Evolutionary conservation across 805 yeast genomes (phyloP).

Genomic region (Blastobotrys americana): DNA sequence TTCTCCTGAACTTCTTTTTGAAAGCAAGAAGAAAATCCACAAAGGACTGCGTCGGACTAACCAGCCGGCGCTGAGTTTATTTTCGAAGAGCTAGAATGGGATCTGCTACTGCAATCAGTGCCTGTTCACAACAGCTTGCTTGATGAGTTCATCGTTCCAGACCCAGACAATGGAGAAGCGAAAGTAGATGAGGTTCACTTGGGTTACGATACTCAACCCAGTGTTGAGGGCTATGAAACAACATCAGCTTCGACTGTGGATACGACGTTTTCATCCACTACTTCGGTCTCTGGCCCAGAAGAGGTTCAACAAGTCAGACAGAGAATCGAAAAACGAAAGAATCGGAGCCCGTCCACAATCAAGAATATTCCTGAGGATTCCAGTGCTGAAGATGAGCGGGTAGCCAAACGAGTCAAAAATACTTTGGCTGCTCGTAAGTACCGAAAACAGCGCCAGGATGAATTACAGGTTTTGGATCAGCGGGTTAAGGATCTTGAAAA

Average conservation of each 20-base stretch:
- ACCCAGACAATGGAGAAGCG: too few species aligned
- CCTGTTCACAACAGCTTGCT: background rate
- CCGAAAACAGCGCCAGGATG: conserved; percentile 12
- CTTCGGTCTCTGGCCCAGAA: background rate
- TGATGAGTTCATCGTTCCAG: background rate
- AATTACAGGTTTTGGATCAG: conserved; percentile 10
- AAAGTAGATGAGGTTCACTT: too few species aligned
- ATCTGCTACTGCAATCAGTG: background rate
- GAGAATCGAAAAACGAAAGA: conserved; percentile 10
- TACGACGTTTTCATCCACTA: too few species aligned
- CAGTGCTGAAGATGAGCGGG: background rate
- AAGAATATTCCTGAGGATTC: too few species aligned
- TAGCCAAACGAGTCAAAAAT: conserved; percentile 7
- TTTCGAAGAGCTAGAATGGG: background rate
- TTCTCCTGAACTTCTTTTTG: too few species aligned
- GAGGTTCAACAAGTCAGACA: conserved; percentile 3
- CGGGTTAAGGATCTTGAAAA: conserved; percentile 11
- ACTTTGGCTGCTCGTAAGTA: conserved; percentile 15
- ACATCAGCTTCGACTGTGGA: too few species aligned
- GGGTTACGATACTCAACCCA: too few species aligned
- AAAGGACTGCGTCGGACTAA: background rate
- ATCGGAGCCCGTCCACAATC: background rate
- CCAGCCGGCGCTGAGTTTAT: background rate
- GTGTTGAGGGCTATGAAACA: too few species aligned
- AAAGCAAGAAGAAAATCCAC: too few species aligned